Evolutionary conservation across 305 asterid species (phyloP), one percentile per base, ranked within the genome.

Genomic region (Rubia peregrina): DNA sequence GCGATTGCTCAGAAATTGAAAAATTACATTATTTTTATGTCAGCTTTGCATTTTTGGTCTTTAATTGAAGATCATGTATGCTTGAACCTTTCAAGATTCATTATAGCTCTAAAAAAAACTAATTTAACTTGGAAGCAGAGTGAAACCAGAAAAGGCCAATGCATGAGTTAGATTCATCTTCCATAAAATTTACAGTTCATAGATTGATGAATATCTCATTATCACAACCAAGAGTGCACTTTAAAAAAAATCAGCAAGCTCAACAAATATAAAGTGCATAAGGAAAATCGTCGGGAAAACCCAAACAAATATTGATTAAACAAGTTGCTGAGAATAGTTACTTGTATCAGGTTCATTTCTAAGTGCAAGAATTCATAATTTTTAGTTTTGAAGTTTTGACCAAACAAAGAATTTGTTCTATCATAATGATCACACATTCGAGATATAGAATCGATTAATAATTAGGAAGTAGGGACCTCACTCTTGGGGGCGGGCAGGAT

Each of bases 401-500:
- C 7, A 30, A 33, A 0, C 19, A 62, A 2, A 61, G 11, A 30
- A 9, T 26, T 30, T 64, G 16, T 38, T 55, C 16, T 43, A 11
- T 57, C 19, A 56, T 16, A 19, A 43, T 55, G 55, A 56, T 13
- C 48, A 55, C 21, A 43, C 48, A 41, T 55, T 36, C 24, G 22
- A 40, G 22, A 41, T 66, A 12, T 17, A 67, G 41, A 53, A 24
- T 46, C 38, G 33, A 17, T 49, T 17, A 71, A 69, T 66, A 74
- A 51, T 72, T 61, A 74, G 69, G 46, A 76, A 76, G 67, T 61
- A 74, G 69, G 33, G 74, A 75, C 67, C 84, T 73, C 87, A 95
- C 99, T 87, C 96, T 73, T 95, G 98, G 13, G 88, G 92, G 72
- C 83, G 81, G 75, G 88, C 61, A 38, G 91, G 97, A 73, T 91